Evolutionary conservation across 768 basidiomycete species (phyloP).

Genomic region (Boletus rubroflammeus): DNA sequence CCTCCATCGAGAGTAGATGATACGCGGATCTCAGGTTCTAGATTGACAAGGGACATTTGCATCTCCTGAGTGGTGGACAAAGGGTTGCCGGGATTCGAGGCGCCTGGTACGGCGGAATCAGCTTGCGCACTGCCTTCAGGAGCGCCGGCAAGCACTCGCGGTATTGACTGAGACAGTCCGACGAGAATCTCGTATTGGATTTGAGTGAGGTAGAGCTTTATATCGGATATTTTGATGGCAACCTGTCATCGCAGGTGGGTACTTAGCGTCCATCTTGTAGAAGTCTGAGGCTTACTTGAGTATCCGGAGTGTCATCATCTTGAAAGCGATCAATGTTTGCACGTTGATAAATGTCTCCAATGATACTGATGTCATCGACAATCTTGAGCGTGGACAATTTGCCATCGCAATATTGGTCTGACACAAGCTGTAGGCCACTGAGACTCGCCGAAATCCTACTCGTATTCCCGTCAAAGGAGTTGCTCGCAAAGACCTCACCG

Average conservation of each 20-base stretch:
- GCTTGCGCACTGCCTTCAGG: conserved; percentile 40
- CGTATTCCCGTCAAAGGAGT: conserved; percentile 54
- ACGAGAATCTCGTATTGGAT: conserved; percentile 75
- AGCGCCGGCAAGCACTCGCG: conserved; percentile 52
- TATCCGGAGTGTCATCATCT: conserved; percentile 61
- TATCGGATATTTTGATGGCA: conserved; percentile 70
- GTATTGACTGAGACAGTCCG: conserved; percentile 62
- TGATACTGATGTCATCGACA: conserved; percentile 84
- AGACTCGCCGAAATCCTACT: conserved; percentile 74
- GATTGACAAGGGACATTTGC: conserved; percentile 13
- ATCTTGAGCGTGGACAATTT: conserved; percentile 67
- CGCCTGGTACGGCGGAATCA: conserved; percentile 21
- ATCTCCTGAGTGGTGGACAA: background rate
- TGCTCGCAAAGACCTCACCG: conserved; percentile 84
- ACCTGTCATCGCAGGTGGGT: conserved; percentile 44
- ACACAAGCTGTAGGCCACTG: conserved; percentile 78
- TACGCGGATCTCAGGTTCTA: conserved; percentile 56
- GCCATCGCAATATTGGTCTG: conserved; percentile 52
- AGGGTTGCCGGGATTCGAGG: conserved; percentile 3
- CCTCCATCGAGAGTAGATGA: conserved; percentile 20
- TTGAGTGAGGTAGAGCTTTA: conserved; percentile 81
- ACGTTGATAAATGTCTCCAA: conserved; percentile 63
- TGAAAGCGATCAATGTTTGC: conserved; percentile 49
- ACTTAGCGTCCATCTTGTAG: background rate
- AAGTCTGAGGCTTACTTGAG: conserved; percentile 50